Evolutionary conservation across 1,284 basidiomycete genomes (phyloP).

Genomic region (Rhizopogon parksii): DNA sequence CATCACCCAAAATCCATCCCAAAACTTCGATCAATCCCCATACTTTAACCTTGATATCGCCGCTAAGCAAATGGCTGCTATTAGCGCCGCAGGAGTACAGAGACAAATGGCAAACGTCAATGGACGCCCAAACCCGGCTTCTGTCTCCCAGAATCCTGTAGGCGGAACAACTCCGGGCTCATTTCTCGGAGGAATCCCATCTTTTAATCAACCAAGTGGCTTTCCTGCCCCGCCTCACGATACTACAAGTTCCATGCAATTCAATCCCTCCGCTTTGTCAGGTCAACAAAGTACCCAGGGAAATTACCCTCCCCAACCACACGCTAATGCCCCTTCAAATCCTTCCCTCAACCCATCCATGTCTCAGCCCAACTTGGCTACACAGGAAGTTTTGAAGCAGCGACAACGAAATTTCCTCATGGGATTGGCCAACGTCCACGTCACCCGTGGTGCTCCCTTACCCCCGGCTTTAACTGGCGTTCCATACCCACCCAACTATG

Average conservation of each 20-base stretch:
- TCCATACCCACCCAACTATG: constrained; percentile 46
- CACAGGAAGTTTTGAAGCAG: constrained; percentile 30
- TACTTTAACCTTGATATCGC: constrained; percentile 46
- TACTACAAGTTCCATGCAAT: constrained; percentile 20
- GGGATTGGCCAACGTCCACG: constrained; percentile 51
- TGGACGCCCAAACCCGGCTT: constrained; percentile 35
- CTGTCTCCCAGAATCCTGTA: constrained; percentile 22
- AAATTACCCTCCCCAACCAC: constrained; percentile 27
- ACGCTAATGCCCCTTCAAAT: constrained; percentile 29
- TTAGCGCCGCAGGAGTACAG: constrained; percentile 56
- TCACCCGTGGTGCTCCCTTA: constrained; percentile 47
- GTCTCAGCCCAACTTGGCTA: constrained; percentile 28
- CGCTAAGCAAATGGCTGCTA: constrained; percentile 71
- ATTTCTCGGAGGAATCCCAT: constrained; percentile 54
- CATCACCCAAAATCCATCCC: constrained; percentile 11
- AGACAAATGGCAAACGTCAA: constrained; percentile 45
- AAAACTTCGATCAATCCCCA: constrained; percentile 14
- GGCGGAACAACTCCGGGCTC: constrained; percentile 61
- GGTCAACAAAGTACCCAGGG: constrained; percentile 5
- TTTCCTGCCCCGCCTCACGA: constrained; percentile 30
- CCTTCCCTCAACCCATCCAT: constrained; percentile 39
- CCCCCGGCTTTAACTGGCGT: constrained; percentile 61
- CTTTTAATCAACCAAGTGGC: constrained; percentile 36
- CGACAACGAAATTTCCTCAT: constrained; percentile 53
- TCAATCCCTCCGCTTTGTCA: constrained; percentile 14